These are phyloP conservation scores for Seiridium unicorne DNA, from an alignment of 2,329 filamentous ascomycete genomes.

Conservation along the genomic window DNA sequence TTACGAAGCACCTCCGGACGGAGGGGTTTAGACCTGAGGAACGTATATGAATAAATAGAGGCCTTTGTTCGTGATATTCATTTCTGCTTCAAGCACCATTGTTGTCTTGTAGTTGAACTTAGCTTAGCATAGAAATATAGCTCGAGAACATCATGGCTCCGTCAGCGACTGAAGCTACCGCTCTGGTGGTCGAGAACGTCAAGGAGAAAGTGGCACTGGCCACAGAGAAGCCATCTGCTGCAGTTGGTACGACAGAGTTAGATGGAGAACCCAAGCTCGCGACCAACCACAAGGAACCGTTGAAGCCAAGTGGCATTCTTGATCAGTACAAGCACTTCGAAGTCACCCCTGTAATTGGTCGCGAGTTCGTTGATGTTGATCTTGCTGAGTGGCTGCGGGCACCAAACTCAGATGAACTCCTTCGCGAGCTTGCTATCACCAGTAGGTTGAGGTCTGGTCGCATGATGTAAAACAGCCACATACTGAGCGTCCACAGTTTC, in stretches of 20 bases:
- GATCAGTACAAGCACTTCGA: conserved; percentile 55
- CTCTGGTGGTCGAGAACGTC: conserved; percentile 18
- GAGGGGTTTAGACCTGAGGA: neutral
- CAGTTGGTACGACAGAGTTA: conserved; percentile 15
- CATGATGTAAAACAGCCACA: conserved; percentile 1
- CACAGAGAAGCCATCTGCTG: conserved; percentile 5
- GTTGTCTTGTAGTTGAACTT: too few species aligned
- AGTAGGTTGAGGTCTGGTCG: conserved; percentile 37
- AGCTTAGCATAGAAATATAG: too few species aligned
- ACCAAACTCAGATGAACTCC: conserved; percentile 59
- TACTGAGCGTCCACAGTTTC: conserved; percentile 48
- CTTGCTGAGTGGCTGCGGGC: conserved; percentile 60
- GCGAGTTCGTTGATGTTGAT: conserved; percentile 58
- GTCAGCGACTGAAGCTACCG: conserved; percentile 20
- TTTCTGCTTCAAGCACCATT: too few species aligned
- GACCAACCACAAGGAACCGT: conserved; percentile 29
- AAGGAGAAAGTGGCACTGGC: conserved; percentile 18
- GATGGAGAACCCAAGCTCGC: conserved; percentile 16
- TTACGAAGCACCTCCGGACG: neutral
- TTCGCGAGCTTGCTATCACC: conserved; percentile 66
- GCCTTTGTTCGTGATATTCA: neutral
- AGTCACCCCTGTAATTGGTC: conserved; percentile 60
- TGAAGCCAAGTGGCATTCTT: conserved; percentile 49
- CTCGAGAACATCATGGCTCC: conserved; percentile 16
- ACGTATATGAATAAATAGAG: neutral